Percentiles rank a stretch among this genome's conserved stretches.
These are phyloP conservation scores for Blastomyces emzantsi DNA, from an alignment of 2,329 filamentous ascomycete genomes.

Conservation along the genomic window DNA sequence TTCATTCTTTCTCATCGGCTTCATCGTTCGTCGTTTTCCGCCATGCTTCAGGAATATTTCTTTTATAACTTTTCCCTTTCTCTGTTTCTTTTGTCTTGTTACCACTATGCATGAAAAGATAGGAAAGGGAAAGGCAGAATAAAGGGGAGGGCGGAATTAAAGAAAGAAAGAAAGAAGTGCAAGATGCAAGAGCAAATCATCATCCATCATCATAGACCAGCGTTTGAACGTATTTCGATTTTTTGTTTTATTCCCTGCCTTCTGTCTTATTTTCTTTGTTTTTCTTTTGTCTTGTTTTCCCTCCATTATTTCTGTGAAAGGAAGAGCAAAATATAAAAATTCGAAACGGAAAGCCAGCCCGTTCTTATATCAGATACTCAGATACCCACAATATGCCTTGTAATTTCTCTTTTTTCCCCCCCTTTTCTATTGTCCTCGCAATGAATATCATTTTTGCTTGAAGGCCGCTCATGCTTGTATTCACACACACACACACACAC, in stretches of 20 bases:
- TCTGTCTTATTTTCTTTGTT: slow-evolving; percentile 25
- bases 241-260: slow-evolving; percentile 32
- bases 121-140: not conserved
- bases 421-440: not conserved
- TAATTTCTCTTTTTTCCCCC: not conserved
- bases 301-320: not conserved
- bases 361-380: not conserved
- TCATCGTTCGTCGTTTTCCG: not conserved
- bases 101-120: slow-evolving; percentile 14
- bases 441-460: not conserved
- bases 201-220: slow-evolving; percentile 42
- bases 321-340: not conserved
- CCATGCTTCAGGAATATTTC: not conserved
- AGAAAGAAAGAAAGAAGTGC: not conserved
- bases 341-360: not conserved
- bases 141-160: not conserved
- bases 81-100: not conserved
- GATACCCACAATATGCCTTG: not conserved
- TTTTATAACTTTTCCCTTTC: not conserved
- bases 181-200: not conserved
- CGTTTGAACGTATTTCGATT: slow-evolving; percentile 35
- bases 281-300: not conserved
- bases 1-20: not conserved
- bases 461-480: not conserved
- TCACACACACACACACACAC: no score